phyloP scores from a whole-genome alignment of 257 asterid species.

The Solanum pimpinellifolium region DNA sequence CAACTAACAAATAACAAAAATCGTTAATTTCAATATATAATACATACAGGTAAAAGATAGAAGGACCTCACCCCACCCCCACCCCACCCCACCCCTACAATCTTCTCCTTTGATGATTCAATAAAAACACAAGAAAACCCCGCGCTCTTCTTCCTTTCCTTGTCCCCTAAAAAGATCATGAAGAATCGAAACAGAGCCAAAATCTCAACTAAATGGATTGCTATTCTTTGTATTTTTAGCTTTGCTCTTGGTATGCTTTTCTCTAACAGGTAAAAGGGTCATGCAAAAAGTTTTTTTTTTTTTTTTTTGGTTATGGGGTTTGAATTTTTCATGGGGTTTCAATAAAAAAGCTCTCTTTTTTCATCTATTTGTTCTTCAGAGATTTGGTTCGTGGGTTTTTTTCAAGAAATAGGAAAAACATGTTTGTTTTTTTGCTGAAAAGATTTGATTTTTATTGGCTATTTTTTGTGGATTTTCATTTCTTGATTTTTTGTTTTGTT shows the following conservation, averaged over 20 bases:
- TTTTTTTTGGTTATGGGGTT: neutral
- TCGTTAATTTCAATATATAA: neutral
- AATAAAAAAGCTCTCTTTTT: neutral
- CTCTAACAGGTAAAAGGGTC: conserved; percentile 27
- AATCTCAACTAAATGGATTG: conserved; percentile 35
- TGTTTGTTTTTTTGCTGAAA: neutral
- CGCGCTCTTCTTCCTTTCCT: neutral
- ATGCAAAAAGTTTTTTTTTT: neutral
- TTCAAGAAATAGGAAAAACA: neutral
- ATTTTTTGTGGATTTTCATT: neutral
- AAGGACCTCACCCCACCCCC: neutral
- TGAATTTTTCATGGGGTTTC: neutral
- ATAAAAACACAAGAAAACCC: neutral
- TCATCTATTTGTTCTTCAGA: neutral
- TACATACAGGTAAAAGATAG: neutral
- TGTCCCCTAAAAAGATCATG: neutral
- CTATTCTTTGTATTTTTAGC: conserved; percentile 37
- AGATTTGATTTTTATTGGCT: neutral
- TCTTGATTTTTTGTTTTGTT: neutral
- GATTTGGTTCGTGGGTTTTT: neutral
- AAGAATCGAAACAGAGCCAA: conserved; percentile 15
- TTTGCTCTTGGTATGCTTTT: conserved; percentile 51
- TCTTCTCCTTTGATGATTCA: neutral
- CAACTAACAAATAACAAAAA: neutral
- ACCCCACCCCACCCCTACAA: neutral